These are phyloP conservation scores for Hypoxylon fragiforme DNA, from an alignment of 495 filamentous ascomycete genomes.

Conservation along the genomic window DNA sequence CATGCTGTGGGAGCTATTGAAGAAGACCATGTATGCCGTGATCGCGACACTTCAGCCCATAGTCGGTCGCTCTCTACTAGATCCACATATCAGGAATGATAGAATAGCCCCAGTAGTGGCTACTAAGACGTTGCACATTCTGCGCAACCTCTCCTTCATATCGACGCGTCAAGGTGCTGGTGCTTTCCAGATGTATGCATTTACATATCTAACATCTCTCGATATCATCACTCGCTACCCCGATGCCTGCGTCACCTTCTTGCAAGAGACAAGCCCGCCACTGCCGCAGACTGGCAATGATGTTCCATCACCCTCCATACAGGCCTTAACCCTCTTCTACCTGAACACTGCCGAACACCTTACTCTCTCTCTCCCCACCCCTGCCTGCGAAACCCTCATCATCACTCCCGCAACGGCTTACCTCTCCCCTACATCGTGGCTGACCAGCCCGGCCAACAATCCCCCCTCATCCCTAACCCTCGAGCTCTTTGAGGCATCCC, in stretches of 20 bases:
- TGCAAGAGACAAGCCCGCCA: conserved; percentile 64
- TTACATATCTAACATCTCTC: conserved; percentile 84
- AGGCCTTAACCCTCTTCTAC: conserved; percentile 86
- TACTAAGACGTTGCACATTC: conserved; percentile 72
- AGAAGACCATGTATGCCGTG: conserved; percentile 77
- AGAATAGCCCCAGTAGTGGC: conserved; percentile 69
- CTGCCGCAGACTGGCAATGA: conserved; percentile 55
- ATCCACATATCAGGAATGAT: conserved; percentile 47
- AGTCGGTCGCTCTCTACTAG: conserved; percentile 62
- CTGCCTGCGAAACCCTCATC: conserved; percentile 70
- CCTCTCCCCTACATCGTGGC: conserved; percentile 65
- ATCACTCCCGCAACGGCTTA: conserved; percentile 76
- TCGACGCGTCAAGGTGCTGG: conserved; percentile 74
- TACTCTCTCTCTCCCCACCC: conserved; percentile 65
- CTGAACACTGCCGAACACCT: conserved; percentile 89
- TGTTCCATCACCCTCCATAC: conserved; percentile 71
- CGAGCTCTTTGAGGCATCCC: conserved; percentile 89
- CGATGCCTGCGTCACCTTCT: conserved; percentile 66
- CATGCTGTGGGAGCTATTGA: conserved; percentile 78
- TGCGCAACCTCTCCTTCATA: conserved; percentile 87
- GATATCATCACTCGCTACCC: conserved; percentile 82
- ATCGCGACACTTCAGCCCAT: conserved; percentile 75
- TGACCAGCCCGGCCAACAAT: conserved; percentile 50
- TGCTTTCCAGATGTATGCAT: conserved; percentile 77
- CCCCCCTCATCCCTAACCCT: conserved; percentile 50